Evolutionary conservation across 2,329 filamentous ascomycete genomes (phyloP).

Genomic region (Mollisiaceae sp.): DNA sequence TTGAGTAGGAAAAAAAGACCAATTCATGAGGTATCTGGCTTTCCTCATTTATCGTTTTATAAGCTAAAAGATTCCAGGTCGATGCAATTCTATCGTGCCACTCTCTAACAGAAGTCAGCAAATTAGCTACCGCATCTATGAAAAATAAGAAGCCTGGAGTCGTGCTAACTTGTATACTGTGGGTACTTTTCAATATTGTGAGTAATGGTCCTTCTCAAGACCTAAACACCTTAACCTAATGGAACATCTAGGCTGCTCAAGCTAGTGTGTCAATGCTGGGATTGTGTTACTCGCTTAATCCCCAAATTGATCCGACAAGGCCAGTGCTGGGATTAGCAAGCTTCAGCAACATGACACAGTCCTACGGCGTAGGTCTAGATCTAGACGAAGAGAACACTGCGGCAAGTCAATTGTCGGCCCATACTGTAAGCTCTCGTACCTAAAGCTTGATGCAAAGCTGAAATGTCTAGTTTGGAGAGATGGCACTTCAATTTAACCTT

Average conservation of each 20-base stretch:
- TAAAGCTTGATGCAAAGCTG: background rate
- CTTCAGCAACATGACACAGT: slow-evolving; percentile 5
- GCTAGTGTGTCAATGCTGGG: slow-evolving; percentile 11
- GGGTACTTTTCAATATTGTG: slow-evolving; percentile 2
- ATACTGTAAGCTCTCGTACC: background rate
- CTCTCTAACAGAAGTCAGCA: slow-evolving; percentile 1
- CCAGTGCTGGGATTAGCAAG: background rate
- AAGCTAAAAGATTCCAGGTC: slow-evolving; percentile 1
- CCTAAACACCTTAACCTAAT: background rate
- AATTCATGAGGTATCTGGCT: slow-evolving; percentile 11
- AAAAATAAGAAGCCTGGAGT: slow-evolving; percentile 8
- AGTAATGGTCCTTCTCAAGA: background rate
- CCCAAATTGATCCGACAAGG: background rate
- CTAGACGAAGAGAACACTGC: background rate
- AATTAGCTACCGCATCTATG: background rate
- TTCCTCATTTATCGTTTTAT: background rate
- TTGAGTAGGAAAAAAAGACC: slow-evolving; percentile 12
- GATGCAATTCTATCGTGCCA: slow-evolving; percentile 10
- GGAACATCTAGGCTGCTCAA: slow-evolving; percentile 12
- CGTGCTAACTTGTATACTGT: background rate
- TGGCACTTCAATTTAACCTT: background rate
- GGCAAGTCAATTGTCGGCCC: slow-evolving; percentile 6
- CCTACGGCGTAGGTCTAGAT: background rate
- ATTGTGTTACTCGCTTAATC: slow-evolving; percentile 6
- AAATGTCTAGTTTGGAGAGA: background rate